These are phyloP conservation scores for Linaria vulgaris DNA, from an alignment of 257 asterid genomes.

Conservation along the genomic window DNA sequence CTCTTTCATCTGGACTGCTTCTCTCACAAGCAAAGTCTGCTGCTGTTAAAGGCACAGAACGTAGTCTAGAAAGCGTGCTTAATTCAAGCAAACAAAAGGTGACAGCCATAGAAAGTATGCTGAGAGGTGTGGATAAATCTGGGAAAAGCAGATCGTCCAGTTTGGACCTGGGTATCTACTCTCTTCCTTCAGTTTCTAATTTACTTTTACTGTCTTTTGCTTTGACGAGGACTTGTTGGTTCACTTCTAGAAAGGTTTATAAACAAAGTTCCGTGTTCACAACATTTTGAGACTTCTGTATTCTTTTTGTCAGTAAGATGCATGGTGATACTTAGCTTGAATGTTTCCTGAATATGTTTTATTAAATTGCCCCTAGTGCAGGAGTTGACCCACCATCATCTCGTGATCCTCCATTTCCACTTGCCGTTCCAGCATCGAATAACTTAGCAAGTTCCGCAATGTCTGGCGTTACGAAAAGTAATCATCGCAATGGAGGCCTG, in stretches of 20 bases:
- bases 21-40: constrained; percentile 71
- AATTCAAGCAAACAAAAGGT: constrained; percentile 97
- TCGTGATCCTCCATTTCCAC: constrained; percentile 98
- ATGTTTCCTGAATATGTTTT: constrained; percentile 43
- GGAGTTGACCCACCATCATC: constrained; percentile 99
- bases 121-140: constrained; percentile 78
- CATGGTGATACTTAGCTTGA: constrained; percentile 6
- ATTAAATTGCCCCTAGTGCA: constrained; percentile 85
- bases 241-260: constrained; percentile 7
- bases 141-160: constrained; percentile 86
- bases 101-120: constrained; percentile 97
- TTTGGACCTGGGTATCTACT: constrained; percentile 90
- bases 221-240: constrained; percentile 6
- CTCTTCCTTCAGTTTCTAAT: too few relatives aligned
- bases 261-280: neutral
- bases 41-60: constrained; percentile 63
- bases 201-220: neutral
- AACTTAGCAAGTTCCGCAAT: constrained; percentile 54
- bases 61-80: constrained; percentile 93
- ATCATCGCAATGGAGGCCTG: constrained; percentile 82
- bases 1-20: constrained; percentile 69
- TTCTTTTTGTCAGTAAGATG: constrained; percentile 4
- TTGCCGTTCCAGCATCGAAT: constrained; percentile 94
- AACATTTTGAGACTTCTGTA: constrained; percentile 14
- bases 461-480: constrained; percentile 65